Conservation (phyloP, 202 grass and related monocot species). For the Cymbopogon flexuosus region DNA sequence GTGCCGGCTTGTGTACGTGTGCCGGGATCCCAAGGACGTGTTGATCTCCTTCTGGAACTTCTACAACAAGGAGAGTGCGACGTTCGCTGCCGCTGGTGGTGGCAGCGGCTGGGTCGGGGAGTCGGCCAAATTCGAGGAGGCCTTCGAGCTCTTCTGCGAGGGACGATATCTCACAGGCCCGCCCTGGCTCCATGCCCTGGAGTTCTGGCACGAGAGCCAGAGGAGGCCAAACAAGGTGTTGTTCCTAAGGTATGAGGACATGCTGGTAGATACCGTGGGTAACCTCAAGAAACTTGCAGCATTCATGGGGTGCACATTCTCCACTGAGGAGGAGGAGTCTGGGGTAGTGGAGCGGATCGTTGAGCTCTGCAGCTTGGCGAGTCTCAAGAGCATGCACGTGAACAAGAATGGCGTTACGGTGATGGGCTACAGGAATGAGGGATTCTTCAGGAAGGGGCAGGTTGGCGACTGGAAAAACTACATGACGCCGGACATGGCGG, state of each 20-base stretch:
- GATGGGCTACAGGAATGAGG: neutral
- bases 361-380: constrained; percentile 3
- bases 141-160: constrained; percentile 23
- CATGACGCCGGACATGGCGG: neutral
- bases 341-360: neutral
- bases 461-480: neutral
- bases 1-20: constrained; percentile 1
- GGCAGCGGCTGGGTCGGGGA: too few relatives aligned
- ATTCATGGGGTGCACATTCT: constrained; percentile 28
- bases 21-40: constrained; percentile 5
- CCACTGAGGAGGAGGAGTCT: constrained; percentile 7
- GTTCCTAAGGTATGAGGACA: constrained; percentile 43
- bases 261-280: neutral
- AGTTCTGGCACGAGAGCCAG: neutral
- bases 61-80: neutral
- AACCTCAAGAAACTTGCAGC: constrained; percentile 5
- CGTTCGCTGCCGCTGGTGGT: too few relatives aligned
- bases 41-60: constrained; percentile 3
- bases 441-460: neutral
- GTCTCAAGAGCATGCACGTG: neutral
- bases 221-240: constrained; percentile 17
- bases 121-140: neutral
- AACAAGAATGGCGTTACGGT: neutral
- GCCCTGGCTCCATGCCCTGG: constrained; percentile 22
- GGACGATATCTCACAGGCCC: neutral